Evolutionary conservation across 495 filamentous ascomycete species (phyloP), one percentile per base, ranked within the genome.

Genomic region (Chaetomium fimeti): DNA sequence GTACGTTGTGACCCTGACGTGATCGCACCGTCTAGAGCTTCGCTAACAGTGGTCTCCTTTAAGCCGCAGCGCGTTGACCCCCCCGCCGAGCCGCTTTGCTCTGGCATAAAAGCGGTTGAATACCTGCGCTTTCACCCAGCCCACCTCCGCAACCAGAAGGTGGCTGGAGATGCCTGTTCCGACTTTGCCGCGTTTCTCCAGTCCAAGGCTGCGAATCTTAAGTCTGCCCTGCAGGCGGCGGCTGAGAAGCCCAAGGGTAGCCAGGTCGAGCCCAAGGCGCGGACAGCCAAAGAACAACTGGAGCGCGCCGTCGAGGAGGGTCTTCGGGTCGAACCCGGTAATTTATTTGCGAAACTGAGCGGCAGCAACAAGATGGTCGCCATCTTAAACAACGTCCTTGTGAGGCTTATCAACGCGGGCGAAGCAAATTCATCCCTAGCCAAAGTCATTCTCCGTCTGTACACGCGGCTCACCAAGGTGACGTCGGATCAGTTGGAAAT

Each of bases 361-460:
- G 66, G 67, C 57, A 76, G 77, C 45, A 67, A 71, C 25, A 77
- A 75, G 63, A 63, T 82, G 59, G 70, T 78, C 53, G 70, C 79
- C 79, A 83, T 75, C 60, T 84, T 81, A 77, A 85, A 65, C 77
- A 89, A 79, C 79, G 86, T 79, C 69, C 73, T 95, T 40, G 79
- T 85, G 27, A 84, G 89, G 65, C 84, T 89, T 6, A 83, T 87
- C 62, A 85, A 87, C 66, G 80, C 84, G 7, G 79, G 83, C 27
- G 90, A 93, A 66, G 84, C 82, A 65, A 83, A 86, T 64, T 86
- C 88, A 0, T 74, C 79, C 32, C 73, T 94, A 22, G 79, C 86
- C 9, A 79, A 84, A 47, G 85, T 82, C 24, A 84, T 91, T 24
- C 81, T 94, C 1, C 85, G 84, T 70, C 75, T 93, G 29, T 78